phyloP scores from a whole-genome alignment of 2,329 filamentous ascomycete genomes.

The Colletotrichum coccodes region DNA sequence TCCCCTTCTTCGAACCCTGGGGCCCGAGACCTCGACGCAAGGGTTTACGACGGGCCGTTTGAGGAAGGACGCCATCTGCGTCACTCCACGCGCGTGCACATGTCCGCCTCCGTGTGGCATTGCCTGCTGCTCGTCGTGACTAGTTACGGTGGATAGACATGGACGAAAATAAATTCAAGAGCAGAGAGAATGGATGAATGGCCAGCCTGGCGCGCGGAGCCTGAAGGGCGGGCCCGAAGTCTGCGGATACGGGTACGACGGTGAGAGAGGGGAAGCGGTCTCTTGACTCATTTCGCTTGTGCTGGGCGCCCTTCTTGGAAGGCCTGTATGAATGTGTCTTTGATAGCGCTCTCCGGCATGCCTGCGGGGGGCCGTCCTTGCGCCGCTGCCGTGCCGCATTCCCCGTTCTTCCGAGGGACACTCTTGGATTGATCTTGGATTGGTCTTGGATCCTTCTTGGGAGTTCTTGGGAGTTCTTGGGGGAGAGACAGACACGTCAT shows the following conservation, averaged over 20 bases:
- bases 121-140: no score
- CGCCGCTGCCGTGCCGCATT: conserved; percentile 6
- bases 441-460: neutral
- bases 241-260: neutral
- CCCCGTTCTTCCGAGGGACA: neutral
- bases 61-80: neutral
- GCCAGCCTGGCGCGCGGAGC: neutral
- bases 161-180: neutral
- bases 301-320: neutral
- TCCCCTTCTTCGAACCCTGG: neutral
- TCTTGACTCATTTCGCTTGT: conserved; percentile 10
- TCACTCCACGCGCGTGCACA: conserved; percentile 2
- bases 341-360: neutral
- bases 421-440: neutral
- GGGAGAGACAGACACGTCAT: neutral
- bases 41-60: conserved; percentile 3
- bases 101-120: no score
- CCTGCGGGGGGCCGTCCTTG: neutral
- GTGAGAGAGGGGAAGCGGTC: neutral
- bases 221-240: neutral
- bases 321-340: neutral
- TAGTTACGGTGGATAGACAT: neutral
- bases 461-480: neutral
- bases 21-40: neutral
- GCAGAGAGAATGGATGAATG: no score